phyloP scores from a whole-genome alignment of 805 yeast genomes.

The Metschnikowia rubicola region DNA sequence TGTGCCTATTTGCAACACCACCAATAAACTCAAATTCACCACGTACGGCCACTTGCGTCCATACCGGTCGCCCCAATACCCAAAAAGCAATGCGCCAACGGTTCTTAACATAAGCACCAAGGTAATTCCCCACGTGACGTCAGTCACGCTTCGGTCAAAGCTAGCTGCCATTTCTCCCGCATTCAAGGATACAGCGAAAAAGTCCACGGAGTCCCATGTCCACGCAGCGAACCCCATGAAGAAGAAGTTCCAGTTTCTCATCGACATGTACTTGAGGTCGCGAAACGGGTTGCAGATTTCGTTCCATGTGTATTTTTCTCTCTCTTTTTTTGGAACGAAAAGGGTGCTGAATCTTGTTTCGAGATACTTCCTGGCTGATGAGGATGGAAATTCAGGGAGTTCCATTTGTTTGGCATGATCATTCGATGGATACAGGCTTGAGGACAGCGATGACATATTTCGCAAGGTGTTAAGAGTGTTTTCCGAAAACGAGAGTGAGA shows the following conservation, averaged over 20 bases:
- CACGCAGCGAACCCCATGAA: slow-evolving; percentile 53
- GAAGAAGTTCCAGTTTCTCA: slow-evolving; percentile 51
- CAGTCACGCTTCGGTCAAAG: slow-evolving; percentile 45
- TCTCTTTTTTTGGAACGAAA: slow-evolving; percentile 43
- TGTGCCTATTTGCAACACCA: slow-evolving; percentile 57
- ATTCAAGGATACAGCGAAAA: slow-evolving; percentile 54
- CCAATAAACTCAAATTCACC: slow-evolving; percentile 44
- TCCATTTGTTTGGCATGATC: no score
- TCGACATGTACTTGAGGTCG: slow-evolving; percentile 14
- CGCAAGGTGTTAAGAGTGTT: no score
- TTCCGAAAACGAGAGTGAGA: no score
- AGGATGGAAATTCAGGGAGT: no score
- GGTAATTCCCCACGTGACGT: slow-evolving; percentile 68
- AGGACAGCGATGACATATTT: no score
- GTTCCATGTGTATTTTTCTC: slow-evolving; percentile 32
- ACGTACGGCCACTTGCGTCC: slow-evolving; percentile 62
- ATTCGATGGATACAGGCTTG: no score
- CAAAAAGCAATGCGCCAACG: slow-evolving; percentile 62
- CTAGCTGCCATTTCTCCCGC: slow-evolving; percentile 43
- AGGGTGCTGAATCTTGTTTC: slow-evolving; percentile 49
- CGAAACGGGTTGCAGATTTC: slow-evolving; percentile 40
- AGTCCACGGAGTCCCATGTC: slow-evolving; percentile 68
- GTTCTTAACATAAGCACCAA: slow-evolving; percentile 66
- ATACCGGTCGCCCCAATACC: slow-evolving; percentile 54
- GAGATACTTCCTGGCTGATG: slow-evolving; percentile 33